A percentile compares a stretch with the other conserved stretches of the same genome.
These are phyloP conservation scores for Camelina neglecta DNA, from an alignment of 345 rosid species.

Conservation along the genomic window DNA sequence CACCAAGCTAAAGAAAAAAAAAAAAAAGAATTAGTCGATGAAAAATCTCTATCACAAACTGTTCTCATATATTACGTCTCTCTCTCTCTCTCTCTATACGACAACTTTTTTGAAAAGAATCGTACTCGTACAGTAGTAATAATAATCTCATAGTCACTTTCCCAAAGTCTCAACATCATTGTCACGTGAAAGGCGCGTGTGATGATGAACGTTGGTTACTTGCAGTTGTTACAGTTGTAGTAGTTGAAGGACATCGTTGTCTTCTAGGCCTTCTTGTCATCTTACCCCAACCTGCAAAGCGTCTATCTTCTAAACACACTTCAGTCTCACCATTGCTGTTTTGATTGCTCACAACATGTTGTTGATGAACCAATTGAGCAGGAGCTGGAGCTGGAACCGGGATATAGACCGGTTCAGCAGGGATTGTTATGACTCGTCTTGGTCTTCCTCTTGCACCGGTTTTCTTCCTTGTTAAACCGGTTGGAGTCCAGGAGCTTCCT, in stretches of 20 bases:
- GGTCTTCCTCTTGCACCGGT: conserved; percentile 59
- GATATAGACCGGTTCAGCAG: conserved; percentile 40
- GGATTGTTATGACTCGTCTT: conserved; percentile 38
- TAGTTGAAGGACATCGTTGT: conserved; percentile 56
- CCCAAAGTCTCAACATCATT: conserved; percentile 7
- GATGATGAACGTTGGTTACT: conserved; percentile 44
- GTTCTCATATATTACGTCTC: conserved; percentile 21
- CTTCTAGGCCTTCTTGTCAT: conserved; percentile 80
- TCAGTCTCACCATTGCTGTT: conserved; percentile 45
- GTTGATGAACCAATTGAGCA: conserved; percentile 38
- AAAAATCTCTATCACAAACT: conserved; percentile 25
- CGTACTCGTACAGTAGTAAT: conserved; percentile 18
- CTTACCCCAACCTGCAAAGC: conserved; percentile 82
- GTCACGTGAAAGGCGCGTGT: conserved; percentile 43
- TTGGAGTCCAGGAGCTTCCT: conserved; percentile 62
- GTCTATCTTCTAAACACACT: conserved; percentile 50
- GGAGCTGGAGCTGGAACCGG: conserved; percentile 28
- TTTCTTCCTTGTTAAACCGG: conserved; percentile 49
- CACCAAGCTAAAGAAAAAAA: background rate
- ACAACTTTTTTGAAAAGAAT: conserved; percentile 27
- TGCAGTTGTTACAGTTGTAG: conserved; percentile 44
- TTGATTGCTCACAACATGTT: conserved; percentile 24
- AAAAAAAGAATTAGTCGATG: conserved; percentile 6
- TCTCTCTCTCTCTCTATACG: conserved; percentile 27
- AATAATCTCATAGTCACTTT: conserved; percentile 2